These are phyloP conservation scores for Monoraphidium neglectum DNA, from an alignment of 139 green algal genomes.

Conservation along the genomic window DNA sequence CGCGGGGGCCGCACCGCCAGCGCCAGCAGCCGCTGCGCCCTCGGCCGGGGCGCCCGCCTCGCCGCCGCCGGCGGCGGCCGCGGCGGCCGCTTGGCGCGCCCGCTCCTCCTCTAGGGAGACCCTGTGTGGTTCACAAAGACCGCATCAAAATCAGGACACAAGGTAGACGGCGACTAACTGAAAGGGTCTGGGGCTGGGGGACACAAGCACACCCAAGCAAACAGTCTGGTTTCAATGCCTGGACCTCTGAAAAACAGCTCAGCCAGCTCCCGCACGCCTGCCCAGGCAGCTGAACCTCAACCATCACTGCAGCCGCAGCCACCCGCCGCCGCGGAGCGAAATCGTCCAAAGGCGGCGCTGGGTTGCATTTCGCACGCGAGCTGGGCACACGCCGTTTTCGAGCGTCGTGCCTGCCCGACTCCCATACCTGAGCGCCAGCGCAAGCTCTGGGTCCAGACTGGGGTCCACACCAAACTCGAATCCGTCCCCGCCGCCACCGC, in stretches of 20 bases:
- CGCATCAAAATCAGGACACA: neutral
- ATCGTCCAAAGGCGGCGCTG: no score
- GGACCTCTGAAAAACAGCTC: no score
- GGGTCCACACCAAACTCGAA: constrained; percentile 98
- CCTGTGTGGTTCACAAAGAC: constrained; percentile 5
- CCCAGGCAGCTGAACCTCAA: no score
- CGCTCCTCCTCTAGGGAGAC: constrained; percentile 98
- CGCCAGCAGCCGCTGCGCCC: constrained; percentile 30
- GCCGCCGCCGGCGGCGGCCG: constrained; percentile 15
- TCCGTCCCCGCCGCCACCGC: constrained; percentile 51
- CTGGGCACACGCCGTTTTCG: neutral
- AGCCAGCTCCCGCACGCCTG: no score
- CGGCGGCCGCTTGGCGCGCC: constrained; percentile 75
- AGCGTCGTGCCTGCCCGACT: neutral
- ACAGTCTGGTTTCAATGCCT: no score
- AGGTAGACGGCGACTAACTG: neutral
- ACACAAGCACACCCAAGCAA: no score
- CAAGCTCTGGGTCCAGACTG: constrained; percentile 97
- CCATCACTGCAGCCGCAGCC: no score
- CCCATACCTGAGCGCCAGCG: constrained; percentile 66
- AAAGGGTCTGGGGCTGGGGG: no score
- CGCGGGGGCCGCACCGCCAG: constrained; percentile 11
- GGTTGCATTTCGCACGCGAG: no score
- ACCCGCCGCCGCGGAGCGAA: no score
- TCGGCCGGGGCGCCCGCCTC: constrained; percentile 33